These are phyloP conservation scores for Leccinum obscurum DNA, from an alignment of 768 basidiomycete genomes.

Conservation along the genomic window DNA sequence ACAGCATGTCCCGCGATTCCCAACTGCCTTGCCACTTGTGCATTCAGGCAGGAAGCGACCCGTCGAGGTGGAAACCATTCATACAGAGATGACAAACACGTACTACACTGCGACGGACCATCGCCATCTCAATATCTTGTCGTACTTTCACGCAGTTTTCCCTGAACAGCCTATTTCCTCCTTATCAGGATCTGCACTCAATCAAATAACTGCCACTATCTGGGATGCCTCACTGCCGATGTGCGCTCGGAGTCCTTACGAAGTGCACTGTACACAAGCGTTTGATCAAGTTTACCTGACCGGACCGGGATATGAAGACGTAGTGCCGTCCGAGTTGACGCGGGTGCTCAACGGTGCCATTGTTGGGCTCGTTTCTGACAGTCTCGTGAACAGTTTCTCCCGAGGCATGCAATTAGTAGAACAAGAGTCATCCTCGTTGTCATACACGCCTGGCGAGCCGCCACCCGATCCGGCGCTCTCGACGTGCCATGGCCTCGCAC, in stretches of 20 bases:
- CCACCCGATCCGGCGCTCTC: conserved; percentile 62
- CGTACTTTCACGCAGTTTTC: conserved; percentile 68
- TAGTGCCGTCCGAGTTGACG: conserved; percentile 65
- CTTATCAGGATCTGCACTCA: conserved; percentile 20
- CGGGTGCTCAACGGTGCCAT: conserved; percentile 78
- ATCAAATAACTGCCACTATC: conserved; percentile 38
- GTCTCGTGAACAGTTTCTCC: neutral
- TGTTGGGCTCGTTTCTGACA: conserved; percentile 63
- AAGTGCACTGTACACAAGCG: conserved; percentile 56
- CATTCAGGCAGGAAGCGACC: neutral
- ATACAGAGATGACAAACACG: conserved; percentile 31
- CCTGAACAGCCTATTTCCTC: conserved; percentile 32
- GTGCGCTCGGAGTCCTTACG: conserved; percentile 68
- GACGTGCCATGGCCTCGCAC: conserved; percentile 70
- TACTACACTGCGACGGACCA: conserved; percentile 58
- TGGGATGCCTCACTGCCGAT: conserved; percentile 78
- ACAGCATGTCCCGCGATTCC: conserved; percentile 7
- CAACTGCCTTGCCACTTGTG: neutral
- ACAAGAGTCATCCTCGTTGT: conserved; percentile 28
- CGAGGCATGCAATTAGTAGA: neutral
- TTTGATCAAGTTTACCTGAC: conserved; percentile 66
- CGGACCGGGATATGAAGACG: conserved; percentile 79
- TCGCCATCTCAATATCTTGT: conserved; percentile 66
- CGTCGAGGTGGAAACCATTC: conserved; percentile 44
- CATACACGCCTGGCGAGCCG: conserved; percentile 58